phyloP scores from a whole-genome alignment of 306 rosid genomes.

The Sphenostylis stenocarpa region DNA sequence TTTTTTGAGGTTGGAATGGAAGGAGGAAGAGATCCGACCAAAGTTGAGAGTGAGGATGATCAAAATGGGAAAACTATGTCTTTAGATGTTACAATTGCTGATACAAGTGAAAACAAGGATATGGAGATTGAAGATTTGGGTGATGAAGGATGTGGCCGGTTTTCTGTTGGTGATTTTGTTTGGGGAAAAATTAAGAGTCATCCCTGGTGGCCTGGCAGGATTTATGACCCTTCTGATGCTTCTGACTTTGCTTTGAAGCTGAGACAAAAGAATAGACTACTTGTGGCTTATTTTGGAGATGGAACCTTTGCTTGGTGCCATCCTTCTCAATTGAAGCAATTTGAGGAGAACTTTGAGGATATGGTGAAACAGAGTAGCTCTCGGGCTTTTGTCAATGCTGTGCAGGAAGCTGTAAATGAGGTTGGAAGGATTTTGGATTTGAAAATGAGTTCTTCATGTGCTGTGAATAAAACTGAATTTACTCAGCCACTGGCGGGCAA shows the following conservation, averaged over 20 bases:
- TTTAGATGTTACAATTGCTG: constrained; percentile 41
- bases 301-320: constrained; percentile 82
- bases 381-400: constrained; percentile 57
- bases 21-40: constrained; percentile 11
- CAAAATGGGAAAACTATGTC: constrained; percentile 29
- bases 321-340: constrained; percentile 67
- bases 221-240: constrained; percentile 62
- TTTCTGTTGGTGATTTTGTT: constrained; percentile 69
- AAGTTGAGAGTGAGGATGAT: constrained; percentile 26
- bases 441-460: constrained; percentile 44
- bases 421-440: constrained; percentile 52
- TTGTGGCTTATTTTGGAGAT: constrained; percentile 81
- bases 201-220: constrained; percentile 84
- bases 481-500: constrained; percentile 38
- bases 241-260: constrained; percentile 58
- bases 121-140: constrained; percentile 42
- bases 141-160: constrained; percentile 38
- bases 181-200: constrained; percentile 82
- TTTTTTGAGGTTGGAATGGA: not conserved
- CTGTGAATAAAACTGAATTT: constrained; percentile 28
- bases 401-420: constrained; percentile 62
- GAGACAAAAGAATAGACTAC: constrained; percentile 45
- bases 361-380: constrained; percentile 64
- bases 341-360: constrained; percentile 57
- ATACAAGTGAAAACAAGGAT: constrained; percentile 43